Base-by-base conservation (phyloP, 2,329 filamentous ascomycete genomes). In the Arthroderma uncinatum region DNA sequence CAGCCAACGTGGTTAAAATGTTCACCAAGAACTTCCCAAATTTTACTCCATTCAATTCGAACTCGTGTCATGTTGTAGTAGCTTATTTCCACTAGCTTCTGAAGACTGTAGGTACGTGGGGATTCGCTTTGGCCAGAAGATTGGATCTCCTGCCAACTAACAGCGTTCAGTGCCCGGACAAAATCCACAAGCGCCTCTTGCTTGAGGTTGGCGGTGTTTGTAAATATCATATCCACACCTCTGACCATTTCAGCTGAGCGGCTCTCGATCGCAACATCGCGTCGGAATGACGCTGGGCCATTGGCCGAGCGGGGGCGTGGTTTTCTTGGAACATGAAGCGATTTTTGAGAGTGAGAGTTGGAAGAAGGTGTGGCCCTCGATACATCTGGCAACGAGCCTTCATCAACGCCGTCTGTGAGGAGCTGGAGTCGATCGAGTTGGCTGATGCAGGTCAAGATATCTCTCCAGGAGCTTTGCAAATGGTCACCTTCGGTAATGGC, bases 11-110 rank as follows among this genome's bases (percentile, higher is more conserved):
- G 86, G 70, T 97, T 97, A 78, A 99, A 98, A 69, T 99, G 94
- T 68, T 95, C 88, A 12, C 93, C 93, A n/a, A 99, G 80, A 1
- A 98, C 87, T 61, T 88, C 87, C 93, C 93, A 99, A 59, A 98
- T 95, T 65, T 87, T 92, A 10, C 87, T 94, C 93, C 93, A 98
- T 70, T 98, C 93, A 65, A 97, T 97, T 65, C 93, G 86, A 36
- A 98, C 92, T 78, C 93, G 85, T 59, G 89, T 90, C 93, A 98
- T 98, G 76, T 98, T 98, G 82, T 98, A 98, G 72, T 95, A 96
- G 70, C 89, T 95, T 71, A 98, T 97, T 72, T 98, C 93, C 14
- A 98, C 94, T 61, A 98, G 82, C 73, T 98, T 98, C 68, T 98
- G 93, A 60, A 98, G 76, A 74, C 91, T 96, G 78, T 96, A 98